Conservation (phyloP, 352 stramenopile genomes). For the Pythium utonaiense region DNA sequence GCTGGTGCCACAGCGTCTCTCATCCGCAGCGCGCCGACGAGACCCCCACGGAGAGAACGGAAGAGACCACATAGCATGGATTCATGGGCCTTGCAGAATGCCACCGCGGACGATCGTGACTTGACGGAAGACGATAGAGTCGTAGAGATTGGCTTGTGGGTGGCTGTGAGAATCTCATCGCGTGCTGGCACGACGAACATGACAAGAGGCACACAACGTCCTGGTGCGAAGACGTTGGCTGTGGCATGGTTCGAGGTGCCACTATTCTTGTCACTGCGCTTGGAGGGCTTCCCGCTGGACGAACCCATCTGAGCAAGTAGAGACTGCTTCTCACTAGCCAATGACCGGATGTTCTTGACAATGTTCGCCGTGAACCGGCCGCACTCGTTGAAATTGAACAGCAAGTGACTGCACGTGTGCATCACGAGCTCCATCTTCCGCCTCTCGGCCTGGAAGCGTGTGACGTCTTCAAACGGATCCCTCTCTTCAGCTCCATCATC, state of each 20-base stretch:
- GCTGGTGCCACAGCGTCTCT: slow-evolving; percentile 46
- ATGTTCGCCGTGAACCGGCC: slow-evolving; percentile 36
- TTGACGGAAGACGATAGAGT: slow-evolving; percentile 17
- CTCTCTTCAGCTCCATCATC: slow-evolving; percentile 10
- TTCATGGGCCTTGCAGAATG: slow-evolving; percentile 60
- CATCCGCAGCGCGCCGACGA: slow-evolving; percentile 52
- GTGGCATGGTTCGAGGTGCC: slow-evolving; percentile 14
- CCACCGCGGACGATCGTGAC: slow-evolving; percentile 44
- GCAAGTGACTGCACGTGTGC: slow-evolving; percentile 50
- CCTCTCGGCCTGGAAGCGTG: slow-evolving; percentile 38
- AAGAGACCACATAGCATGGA: slow-evolving; percentile 47
- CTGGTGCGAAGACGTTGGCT: slow-evolving; percentile 45
- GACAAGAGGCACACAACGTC: slow-evolving; percentile 60
- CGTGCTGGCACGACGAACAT: slow-evolving; percentile 58
- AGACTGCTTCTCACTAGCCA: slow-evolving; percentile 57
- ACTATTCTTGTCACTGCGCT: slow-evolving; percentile 34
- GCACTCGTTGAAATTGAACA: slow-evolving; percentile 49
- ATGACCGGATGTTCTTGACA: slow-evolving; percentile 41
- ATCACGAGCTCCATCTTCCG: slow-evolving; percentile 69
- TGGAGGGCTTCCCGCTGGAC: slow-evolving; percentile 25
- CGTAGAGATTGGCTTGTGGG: slow-evolving; percentile 25
- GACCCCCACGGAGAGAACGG: slow-evolving; percentile 44
- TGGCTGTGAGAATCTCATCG: slow-evolving; percentile 40
- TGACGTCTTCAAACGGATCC: slow-evolving; percentile 18
- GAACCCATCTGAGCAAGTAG: slow-evolving; percentile 33